These are phyloP conservation scores for Tricholomella constricta DNA, from an alignment of 768 basidiomycete species.

Conservation along the genomic window DNA sequence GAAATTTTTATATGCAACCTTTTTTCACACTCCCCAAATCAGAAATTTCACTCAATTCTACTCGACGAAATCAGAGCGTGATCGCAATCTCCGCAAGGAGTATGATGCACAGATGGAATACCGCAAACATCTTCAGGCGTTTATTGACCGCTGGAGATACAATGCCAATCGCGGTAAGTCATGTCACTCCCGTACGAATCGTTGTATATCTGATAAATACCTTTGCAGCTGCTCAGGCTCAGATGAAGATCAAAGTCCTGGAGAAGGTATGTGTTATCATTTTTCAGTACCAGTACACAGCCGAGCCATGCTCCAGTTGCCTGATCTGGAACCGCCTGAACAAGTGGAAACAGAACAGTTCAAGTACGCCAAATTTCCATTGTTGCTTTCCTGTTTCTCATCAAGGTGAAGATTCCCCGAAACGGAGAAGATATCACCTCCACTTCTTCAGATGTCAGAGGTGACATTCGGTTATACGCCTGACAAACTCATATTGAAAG, in stretches of 20 bases:
- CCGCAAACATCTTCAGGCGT: slow-evolving; percentile 92
- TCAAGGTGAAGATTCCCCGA: slow-evolving; percentile 86
- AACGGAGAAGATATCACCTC: no score
- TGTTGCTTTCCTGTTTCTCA: neutral
- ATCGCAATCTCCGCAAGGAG: slow-evolving; percentile 88
- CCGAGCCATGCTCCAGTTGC: slow-evolving; percentile 53
- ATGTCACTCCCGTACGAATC: neutral
- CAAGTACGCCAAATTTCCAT: slow-evolving; percentile 49
- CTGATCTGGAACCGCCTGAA: slow-evolving; percentile 91
- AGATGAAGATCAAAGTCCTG: slow-evolving; percentile 71
- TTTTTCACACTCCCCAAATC: slow-evolving; percentile 8
- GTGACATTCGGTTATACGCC: slow-evolving; percentile 86
- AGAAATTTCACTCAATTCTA: slow-evolving; percentile 98
- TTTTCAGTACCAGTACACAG: neutral
- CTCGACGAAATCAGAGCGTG: slow-evolving; percentile 95
- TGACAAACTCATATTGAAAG: slow-evolving; percentile 75
- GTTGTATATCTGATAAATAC: neutral
- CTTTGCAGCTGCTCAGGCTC: slow-evolving; percentile 80
- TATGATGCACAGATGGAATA: slow-evolving; percentile 97
- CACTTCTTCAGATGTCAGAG: slow-evolving; percentile 88
- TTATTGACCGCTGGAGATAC: slow-evolving; percentile 98
- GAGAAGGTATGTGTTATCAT: slow-evolving; percentile 58
- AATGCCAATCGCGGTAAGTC: slow-evolving; percentile 87
- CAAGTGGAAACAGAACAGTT: slow-evolving; percentile 92
- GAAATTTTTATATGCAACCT: neutral